Evolutionary conservation across 495 filamentous ascomycete species (phyloP).

Genomic region (Lasiosphaeris hirsuta): DNA sequence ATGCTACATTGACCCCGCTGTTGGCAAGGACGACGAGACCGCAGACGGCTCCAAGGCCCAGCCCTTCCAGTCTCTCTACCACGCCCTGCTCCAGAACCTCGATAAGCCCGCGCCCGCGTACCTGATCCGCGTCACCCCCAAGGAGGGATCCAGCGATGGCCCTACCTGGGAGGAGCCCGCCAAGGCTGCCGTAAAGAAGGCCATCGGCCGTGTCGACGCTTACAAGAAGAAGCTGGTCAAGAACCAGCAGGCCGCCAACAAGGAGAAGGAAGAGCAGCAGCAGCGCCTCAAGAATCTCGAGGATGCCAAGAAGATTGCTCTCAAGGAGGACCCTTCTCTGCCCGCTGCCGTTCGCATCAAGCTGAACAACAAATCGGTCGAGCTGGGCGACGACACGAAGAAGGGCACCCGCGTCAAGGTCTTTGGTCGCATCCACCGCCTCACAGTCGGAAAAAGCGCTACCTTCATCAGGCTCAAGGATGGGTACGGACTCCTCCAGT

Average conservation of each 20-base stretch:
- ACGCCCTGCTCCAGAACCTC: conserved; percentile 70
- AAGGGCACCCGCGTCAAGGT: conserved; percentile 79
- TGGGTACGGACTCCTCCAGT: conserved; percentile 88
- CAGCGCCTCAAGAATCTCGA: conserved; percentile 64
- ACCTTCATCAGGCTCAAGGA: conserved; percentile 86
- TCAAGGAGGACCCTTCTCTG: conserved; percentile 76
- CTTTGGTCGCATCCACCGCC: conserved; percentile 78
- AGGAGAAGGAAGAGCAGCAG: conserved; percentile 69
- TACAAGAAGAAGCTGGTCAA: conserved; percentile 76
- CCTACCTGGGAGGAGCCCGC: conserved; percentile 77
- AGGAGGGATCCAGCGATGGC: conserved; percentile 51
- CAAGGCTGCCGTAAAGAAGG: conserved; percentile 82
- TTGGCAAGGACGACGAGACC: conserved; percentile 64
- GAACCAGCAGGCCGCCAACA: conserved; percentile 62
- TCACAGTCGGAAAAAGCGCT: conserved; percentile 80
- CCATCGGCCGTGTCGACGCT: conserved; percentile 63
- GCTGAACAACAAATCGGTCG: conserved; percentile 65
- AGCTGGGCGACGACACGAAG: conserved; percentile 59
- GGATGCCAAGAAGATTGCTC: conserved; percentile 81
- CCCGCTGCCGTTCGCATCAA: conserved; percentile 74
- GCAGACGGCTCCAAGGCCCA: conserved; percentile 64
- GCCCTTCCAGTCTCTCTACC: conserved; percentile 76
- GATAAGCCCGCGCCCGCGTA: conserved; percentile 59
- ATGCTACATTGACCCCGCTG: conserved; percentile 77
- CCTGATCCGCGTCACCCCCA: conserved; percentile 64